Evolutionary conservation across 805 yeast genomes (phyloP), one percentile per base, ranked within the genome.

Genomic region (Yarrowia osloensis): DNA sequence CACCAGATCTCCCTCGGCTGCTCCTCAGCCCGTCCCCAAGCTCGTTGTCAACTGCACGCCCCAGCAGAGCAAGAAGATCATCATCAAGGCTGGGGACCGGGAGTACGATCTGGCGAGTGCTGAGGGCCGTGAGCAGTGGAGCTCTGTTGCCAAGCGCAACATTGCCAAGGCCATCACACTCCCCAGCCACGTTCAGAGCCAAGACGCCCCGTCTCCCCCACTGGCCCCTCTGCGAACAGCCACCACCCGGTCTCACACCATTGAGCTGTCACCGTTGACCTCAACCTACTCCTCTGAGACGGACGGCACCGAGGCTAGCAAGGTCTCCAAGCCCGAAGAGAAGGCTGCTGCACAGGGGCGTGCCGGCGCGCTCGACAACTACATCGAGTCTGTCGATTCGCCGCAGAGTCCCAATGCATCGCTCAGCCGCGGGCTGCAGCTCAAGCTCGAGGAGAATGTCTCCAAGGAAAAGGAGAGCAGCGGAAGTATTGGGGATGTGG

Each of bases 41-140:
- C 63, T 57, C 28, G 49, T 40, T 2, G 35, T 39, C 26, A 57
- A 57, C 26, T 57, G 49, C 37, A 57, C 63, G 1, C 63, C 63
- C 5, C 49, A 39, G 49, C 31, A 12, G 37, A 57, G 37, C 49
- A 57, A 57, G 49, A 57, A 57, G 49, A 57, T 57, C 63, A 57
- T 57, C 47, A 57, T 57, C 63, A 57, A 57, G 63, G 66, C 66
- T 17, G 66, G 66, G 2, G 54, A 61, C 40, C 42, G 44, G 13
- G 66, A 61, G 66, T 61, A 33, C n/a, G 66, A 61, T 22, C 54
- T 61, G 29, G 54, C 66, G 24, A 61, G 66, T 9, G 44, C 66
- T 7, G 66, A 61, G 40, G 66, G 66, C 35, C 52, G 52, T 8
- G 54, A 61, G 52, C 52, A 61, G 26, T 61, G 66, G 66, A 61